phyloP scores from a whole-genome alignment of 2,329 filamentous ascomycete species.

The Claviceps spartinae region DNA sequence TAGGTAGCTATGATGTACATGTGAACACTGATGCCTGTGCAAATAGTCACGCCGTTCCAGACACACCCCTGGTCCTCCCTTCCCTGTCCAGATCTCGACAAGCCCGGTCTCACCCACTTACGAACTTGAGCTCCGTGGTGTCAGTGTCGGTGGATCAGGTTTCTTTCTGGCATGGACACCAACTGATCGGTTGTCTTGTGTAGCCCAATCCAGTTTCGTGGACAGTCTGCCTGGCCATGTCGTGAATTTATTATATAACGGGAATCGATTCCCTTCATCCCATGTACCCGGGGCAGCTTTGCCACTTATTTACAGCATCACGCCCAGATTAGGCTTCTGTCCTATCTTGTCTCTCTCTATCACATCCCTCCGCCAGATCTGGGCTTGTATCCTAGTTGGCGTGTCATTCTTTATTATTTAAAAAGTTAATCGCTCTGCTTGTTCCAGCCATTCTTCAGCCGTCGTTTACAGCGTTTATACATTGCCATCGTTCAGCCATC shows the following conservation, averaged over 20 bases:
- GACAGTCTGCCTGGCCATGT: neutral
- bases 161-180: no score
- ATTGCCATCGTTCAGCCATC: neutral
- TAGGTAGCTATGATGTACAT: no score
- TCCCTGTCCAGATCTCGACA: neutral
- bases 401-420: slow-evolving; percentile 4
- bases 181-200: no score
- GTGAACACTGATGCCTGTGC: neutral
- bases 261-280: neutral
- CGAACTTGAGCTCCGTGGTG: neutral
- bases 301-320: neutral
- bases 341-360: neutral
- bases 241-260: slow-evolving; percentile 1
- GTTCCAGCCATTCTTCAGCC: neutral
- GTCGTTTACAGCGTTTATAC: no score
- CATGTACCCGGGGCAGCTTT: neutral
- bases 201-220: no score
- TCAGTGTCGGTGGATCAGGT: neutral
- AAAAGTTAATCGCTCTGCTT: neutral
- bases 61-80: neutral
- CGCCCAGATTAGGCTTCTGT: neutral
- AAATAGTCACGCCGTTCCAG: neutral
- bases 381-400: neutral
- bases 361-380: slow-evolving; percentile 1
- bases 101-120: neutral